Evolutionary conservation across 352 stramenopile genomes (phyloP), one percentile per base, ranked within the genome.

Genomic region (Globisporangium spiculum): DNA sequence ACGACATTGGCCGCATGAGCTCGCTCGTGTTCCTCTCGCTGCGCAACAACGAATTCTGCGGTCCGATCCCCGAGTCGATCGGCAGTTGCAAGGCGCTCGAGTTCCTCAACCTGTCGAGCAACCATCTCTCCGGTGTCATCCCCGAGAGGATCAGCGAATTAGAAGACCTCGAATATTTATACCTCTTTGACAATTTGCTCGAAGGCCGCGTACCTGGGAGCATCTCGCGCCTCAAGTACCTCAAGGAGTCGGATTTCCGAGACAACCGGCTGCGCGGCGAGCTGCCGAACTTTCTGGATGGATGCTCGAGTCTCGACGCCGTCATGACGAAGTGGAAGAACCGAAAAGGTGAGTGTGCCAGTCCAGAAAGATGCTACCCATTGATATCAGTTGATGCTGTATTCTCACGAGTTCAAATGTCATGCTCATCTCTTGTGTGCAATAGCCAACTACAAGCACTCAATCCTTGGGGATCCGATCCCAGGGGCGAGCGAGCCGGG

Each of bases 281-380:
- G 66, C 77, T 94, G n/a, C 84, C 86, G 30, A 92, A 94, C 70
- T 92, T 92, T 58, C 67, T 94, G 14, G 86, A 93, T 55, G 86
- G 83, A 24, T 92, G 82, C 70, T 93, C 83, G 18, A 93, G 84
- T 55, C 70, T 93, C 8, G 83, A 91, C 44, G 83, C 83, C 22
- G 86, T 93, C 22, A 84, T 93, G 81, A 89, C 73, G 64, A 93
- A 93, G 78, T 93, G 86, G 86, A 93, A 92, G 72, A 87, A 85
- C 62, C 83, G 86, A 36, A 92, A 92, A 75, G 75, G 75, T 81
- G 36, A 24, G 36, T 27, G 16, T 9, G 2, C 0, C 7, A 16
- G 9, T 26, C 20, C 34, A 30, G 6, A 24, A 41, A 38, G 52
- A 20, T 14, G 32, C 10, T 34, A 14, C 1, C 9, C 9, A 10